Evolutionary conservation across 2,329 filamentous ascomycete species (phyloP), one percentile per base, ranked within the genome.

Genomic region (Penicillium brasilianum): DNA sequence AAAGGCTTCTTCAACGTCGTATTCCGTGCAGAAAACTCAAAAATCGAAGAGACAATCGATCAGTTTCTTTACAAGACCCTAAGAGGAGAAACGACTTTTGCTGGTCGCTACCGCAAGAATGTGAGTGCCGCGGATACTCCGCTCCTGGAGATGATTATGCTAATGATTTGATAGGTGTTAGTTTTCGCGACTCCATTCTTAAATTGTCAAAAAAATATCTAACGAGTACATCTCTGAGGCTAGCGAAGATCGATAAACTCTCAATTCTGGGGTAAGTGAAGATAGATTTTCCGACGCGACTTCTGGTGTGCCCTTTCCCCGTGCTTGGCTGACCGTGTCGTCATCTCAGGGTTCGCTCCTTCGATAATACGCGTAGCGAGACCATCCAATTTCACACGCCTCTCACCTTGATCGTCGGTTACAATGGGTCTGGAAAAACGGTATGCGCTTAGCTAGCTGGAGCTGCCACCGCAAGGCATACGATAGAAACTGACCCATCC

Each of bases 351-450:
- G 83, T 92, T 68, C 92, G 94, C 69, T 97, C 94, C 59, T 98
- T 98, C 76, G 90, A 90, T 77, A 90, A 91, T 66, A 83, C 84
- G 46, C 82, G 85, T 61, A 85, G 85, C 66, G 91, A 97, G 78
- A 89, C 86, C 39, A 96, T 98, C 64, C 85, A 90, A 69, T 98
- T 99, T 76, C 88, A 93, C 66, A 90, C 91, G 0, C 96, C 95
- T 28, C 84, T 99, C 59, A 99, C 95, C 13, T 85, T 99, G 64
- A 99, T 99, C 69, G 96, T 99, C 60, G 95, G 95, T 60, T 92
- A 93, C 78, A 99, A 99, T 81, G 95, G 95, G 58, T 98, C 94
- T 0, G 95, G 95, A 64, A 99, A 99, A 81, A 99, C 95, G 10
- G 84, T 86, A 78, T 48, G 76, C 49, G 65, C n/a, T 32, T n/a